phyloP scores from a whole-genome alignment of 2,329 filamentous ascomycete genomes.

The Westerdykella aurantiaca region DNA sequence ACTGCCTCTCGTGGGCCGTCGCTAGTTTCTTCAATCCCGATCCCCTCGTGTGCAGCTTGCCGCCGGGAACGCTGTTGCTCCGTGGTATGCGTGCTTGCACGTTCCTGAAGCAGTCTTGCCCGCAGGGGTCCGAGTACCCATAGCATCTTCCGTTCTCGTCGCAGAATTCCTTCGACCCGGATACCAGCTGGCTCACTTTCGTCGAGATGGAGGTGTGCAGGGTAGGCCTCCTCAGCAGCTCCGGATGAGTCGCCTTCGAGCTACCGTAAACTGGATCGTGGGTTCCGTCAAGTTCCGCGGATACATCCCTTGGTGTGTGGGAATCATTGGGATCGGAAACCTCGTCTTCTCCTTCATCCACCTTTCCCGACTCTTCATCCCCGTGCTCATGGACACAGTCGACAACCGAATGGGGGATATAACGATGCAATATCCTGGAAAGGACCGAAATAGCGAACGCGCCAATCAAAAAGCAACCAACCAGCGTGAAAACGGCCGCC shows the following conservation, averaged over 20 bases:
- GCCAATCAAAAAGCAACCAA: slow-evolving; percentile 63
- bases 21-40: slow-evolving; percentile 21
- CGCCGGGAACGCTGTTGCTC: slow-evolving; percentile 11
- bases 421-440: slow-evolving; percentile 65
- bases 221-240: slow-evolving; percentile 31
- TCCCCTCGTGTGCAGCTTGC: slow-evolving; percentile 7
- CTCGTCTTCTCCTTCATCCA: slow-evolving; percentile 9
- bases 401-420: slow-evolving; percentile 72
- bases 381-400: slow-evolving; percentile 72
- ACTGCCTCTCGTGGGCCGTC: slow-evolving; percentile 23
- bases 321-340: neutral
- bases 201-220: slow-evolving; percentile 38
- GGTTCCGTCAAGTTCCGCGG: neutral
- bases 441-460: slow-evolving; percentile 70
- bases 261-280: neutral
- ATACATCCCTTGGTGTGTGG: neutral
- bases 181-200: slow-evolving; percentile 47
- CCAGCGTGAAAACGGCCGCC: slow-evolving; percentile 61
- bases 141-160: slow-evolving; percentile 56
- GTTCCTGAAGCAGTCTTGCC: slow-evolving; percentile 55
- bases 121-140: slow-evolving; percentile 57
- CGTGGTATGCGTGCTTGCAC: slow-evolving; percentile 33
- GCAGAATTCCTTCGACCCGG: slow-evolving; percentile 47
- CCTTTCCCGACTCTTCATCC: slow-evolving; percentile 43
- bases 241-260: neutral